Evolutionary conservation across 1,284 basidiomycete genomes (phyloP).

Genomic region (Puccinia sorghi): DNA sequence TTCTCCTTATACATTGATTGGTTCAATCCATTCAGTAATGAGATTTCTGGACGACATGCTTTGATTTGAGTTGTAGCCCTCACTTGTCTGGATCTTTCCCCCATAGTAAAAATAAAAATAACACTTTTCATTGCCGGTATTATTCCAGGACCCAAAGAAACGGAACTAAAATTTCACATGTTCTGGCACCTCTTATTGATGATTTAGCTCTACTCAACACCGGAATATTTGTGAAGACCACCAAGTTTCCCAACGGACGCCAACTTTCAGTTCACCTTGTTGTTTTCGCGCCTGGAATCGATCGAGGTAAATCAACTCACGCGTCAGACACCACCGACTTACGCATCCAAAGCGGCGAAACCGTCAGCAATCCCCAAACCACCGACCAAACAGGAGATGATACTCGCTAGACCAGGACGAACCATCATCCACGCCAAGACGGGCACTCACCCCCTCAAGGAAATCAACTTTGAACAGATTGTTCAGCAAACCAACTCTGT

Average conservation of each 20-base stretch:
- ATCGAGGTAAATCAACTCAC: too few species aligned
- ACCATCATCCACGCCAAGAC: slow-evolving; percentile 8
- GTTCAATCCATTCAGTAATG: slow-evolving; percentile 12
- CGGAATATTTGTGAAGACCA: neutral
- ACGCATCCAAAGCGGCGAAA: neutral
- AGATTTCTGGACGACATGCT: neutral
- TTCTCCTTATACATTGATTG: neutral
- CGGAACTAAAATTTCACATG: slow-evolving; percentile 19
- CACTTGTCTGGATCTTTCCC: slow-evolving; percentile 37
- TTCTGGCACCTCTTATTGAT: slow-evolving; percentile 13
- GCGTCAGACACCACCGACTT: too few species aligned
- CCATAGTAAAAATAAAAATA: neutral
- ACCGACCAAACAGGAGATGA: neutral
- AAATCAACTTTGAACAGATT: neutral
- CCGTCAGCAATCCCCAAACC: neutral
- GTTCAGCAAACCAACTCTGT: neutral
- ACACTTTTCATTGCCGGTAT: neutral
- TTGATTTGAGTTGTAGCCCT: slow-evolving; percentile 14
- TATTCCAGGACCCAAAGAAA: slow-evolving; percentile 11
- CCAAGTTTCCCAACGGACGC: neutral
- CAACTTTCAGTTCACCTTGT: neutral
- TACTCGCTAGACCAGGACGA: neutral
- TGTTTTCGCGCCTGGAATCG: too few species aligned
- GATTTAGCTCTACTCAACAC: neutral
- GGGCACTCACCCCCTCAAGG: neutral